These are phyloP conservation scores for Platismatia glauca DNA, from an alignment of 495 filamentous ascomycete species.

Conservation along the genomic window DNA sequence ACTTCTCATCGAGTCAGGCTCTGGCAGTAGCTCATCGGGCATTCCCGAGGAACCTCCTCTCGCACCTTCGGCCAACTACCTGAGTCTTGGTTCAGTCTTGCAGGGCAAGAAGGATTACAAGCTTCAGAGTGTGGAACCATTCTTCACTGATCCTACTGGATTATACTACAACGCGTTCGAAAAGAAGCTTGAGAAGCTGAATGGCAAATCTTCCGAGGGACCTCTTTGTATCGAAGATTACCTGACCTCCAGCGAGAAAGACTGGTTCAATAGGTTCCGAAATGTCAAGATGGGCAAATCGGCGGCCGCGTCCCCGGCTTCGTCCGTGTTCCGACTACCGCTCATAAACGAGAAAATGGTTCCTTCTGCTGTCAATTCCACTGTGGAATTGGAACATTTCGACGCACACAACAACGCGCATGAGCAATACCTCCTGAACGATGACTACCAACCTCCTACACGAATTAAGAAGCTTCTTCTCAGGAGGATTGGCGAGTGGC, in stretches of 20 bases:
- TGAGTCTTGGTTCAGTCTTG: constrained; percentile 42
- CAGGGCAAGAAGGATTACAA: constrained; percentile 46
- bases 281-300: constrained; percentile 41
- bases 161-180: constrained; percentile 49
- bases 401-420: constrained; percentile 16
- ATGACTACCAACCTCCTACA: constrained; percentile 56
- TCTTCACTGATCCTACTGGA: constrained; percentile 57
- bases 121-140: constrained; percentile 56
- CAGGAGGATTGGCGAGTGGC: constrained; percentile 53
- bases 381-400: constrained; percentile 3
- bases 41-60: not conserved
- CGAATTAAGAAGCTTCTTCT: constrained; percentile 50
- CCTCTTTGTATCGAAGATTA: constrained; percentile 56
- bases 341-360: constrained; percentile 7
- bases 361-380: constrained; percentile 5
- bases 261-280: constrained; percentile 52
- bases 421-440: constrained; percentile 53
- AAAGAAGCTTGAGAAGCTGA: constrained; percentile 42
- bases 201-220: constrained; percentile 43
- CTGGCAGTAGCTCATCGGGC: not conserved
- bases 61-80: constrained; percentile 29
- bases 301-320: constrained; percentile 31
- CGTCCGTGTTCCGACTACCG: constrained; percentile 32
- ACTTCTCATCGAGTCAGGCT: not conserved
- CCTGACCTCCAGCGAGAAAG: constrained; percentile 53